Evolutionary conservation across 2,329 filamentous ascomycete species (phyloP), one percentile per base, ranked within the genome.

Genomic region (Fusarium succisae): DNA sequence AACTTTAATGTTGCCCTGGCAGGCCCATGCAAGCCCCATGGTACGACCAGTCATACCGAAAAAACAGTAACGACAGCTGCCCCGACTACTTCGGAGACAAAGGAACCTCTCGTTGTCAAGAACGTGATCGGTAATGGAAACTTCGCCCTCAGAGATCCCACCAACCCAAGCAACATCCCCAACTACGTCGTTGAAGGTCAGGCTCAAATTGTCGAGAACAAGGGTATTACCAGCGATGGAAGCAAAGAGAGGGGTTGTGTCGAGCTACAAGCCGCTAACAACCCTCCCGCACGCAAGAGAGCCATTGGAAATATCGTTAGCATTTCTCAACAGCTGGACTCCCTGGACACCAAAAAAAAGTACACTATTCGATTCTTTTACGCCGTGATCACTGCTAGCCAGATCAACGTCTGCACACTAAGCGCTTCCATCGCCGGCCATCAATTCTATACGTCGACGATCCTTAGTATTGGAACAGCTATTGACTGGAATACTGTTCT

Each of bases 341-440:
- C 60, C 1, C 57, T 76, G 2, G 45, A 70, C 17, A 37, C 17
- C 1, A 54, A 32, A 17, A 53, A 55, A 12, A 61, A 62, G 4
- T 75, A 76, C 47, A 76, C 74, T 1, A 22, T 76, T 28, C 74
- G 67, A 0, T 76, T 76, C 64, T 76, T 67, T 30, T 67, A 75
- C 3, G 57, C 63, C 5, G 55, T 75, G 2, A 12, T 73, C 4
- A 73, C 63, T 2, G 35, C 63, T 5, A 50, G 48, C 12, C 39
- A 39, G 8, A 37, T 61, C 6, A 70, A 73, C 1, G 50, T 70
- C 8, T 76, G 74, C 20, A 44, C 51, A 1, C 11, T 76, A 0
- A 55, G 39, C 8, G 69, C 72, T n/a, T 69, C 55, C 2, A 75
- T 76, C 1, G 74, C 55, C 6, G 39, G 48, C 3, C 58, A 43